Base-by-base conservation (phyloP, 805 yeast species). In the Yarrowia yakushimensis region DNA sequence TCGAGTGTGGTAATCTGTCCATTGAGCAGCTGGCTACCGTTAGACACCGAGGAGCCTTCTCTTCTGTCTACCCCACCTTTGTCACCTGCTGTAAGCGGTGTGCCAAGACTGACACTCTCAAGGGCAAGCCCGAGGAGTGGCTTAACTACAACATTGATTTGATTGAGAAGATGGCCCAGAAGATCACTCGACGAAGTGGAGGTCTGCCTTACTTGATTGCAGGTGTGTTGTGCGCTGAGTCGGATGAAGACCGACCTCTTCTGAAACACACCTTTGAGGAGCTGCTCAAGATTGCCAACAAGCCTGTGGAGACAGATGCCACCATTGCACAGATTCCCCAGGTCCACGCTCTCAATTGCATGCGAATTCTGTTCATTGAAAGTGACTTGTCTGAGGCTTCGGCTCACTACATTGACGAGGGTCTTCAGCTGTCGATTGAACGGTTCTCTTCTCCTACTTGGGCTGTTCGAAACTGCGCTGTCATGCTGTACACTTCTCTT, bases 391-490 rank as follows among this genome's bases (percentile, higher is more conserved):
- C 90, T 0, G 79, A 76, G 1, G 73, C 76, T 1, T 80, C 88
- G 11, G 72, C 81, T 0, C 72, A 74, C 4, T 85, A 77, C 69
- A 77, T 86, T 9, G 85, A 85, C 63, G 73, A 74, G 11, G 87
- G 88, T 0, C 74, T 93, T 27, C 78, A 79, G 25, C 71, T 89
- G 20, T 78, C 96, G 0, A 77, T 94, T 43, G 68, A 74, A 1
- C 80, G 85, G 34, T 90, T 93, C 73, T 78, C 82, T 1, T 83
- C 88, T 1, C 76, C 79, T 1, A 77, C 84, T 23, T 93, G 98
- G 98, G 85, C 96, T 0, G 81, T 93, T 27, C 80, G 97, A 70
- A 93, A 93, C 71, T 90, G 97, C 72, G 90, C 96, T 0, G 87
- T 92, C 18, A 94, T 93, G 98, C 78, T 93, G 41, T 93, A 91